Percentiles rank a stretch among this genome's conserved stretches.
phyloP scores from a whole-genome alignment of 2,329 filamentous ascomycete species.

The Paecilomyces sp. region DNA sequence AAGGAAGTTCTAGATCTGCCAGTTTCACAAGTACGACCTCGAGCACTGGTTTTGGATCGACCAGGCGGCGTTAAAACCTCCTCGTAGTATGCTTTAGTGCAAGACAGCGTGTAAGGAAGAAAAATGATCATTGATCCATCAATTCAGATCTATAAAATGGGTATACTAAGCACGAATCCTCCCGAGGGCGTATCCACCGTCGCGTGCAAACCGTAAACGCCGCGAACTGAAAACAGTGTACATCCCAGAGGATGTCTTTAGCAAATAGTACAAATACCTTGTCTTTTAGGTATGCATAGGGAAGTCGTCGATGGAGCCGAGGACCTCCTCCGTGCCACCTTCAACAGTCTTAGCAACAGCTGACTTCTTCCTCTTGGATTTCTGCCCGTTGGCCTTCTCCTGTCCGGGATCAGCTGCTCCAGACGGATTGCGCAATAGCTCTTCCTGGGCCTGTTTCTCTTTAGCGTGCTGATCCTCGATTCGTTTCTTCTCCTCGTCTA shows the following conservation, averaged over 20 bases:
- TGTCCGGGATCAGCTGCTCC: conserved; percentile 18
- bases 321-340: conserved; percentile 33
- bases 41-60: conserved; percentile 42
- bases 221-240: neutral
- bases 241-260: neutral
- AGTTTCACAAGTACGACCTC: conserved; percentile 23
- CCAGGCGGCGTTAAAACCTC: conserved; percentile 18
- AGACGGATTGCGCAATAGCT: conserved; percentile 35
- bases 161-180: neutral
- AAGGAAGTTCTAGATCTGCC: conserved; percentile 26
- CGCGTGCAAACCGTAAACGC: neutral
- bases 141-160: neutral
- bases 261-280: conserved; percentile 2
- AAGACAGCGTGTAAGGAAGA: neutral
- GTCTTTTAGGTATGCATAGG: conserved; percentile 9
- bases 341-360: conserved; percentile 14
- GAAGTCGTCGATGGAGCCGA: conserved; percentile 32
- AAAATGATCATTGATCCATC: neutral
- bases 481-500: conserved; percentile 38
- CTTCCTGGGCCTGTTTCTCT: conserved; percentile 38
- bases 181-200: neutral
- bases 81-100: too few species aligned
- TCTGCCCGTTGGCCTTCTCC: conserved; percentile 21
- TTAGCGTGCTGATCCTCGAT: conserved; percentile 41
- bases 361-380: conserved; percentile 23